Evolutionary conservation across 306 rosid species (phyloP).

Genomic region (Lathyrus tuberosus): DNA sequence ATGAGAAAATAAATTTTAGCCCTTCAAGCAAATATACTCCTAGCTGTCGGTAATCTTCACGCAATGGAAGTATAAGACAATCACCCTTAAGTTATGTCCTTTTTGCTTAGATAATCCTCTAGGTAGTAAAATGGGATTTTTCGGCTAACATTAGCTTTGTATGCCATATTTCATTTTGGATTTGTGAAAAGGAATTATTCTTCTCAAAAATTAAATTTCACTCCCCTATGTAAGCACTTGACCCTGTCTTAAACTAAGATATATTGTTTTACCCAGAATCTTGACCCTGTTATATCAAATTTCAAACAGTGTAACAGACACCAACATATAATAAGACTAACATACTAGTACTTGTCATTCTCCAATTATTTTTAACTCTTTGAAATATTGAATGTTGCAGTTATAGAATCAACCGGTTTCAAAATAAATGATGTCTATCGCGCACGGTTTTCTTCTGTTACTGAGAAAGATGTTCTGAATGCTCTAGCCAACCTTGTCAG

Average conservation of each 20-base stretch:
- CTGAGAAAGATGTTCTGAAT: slow-evolving; percentile 85
- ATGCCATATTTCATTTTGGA: slow-evolving; percentile 26
- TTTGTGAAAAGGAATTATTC: slow-evolving; percentile 11
- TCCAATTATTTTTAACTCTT: slow-evolving; percentile 20
- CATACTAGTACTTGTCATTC: not conserved
- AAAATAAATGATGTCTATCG: slow-evolving; percentile 64
- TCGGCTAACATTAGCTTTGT: slow-evolving; percentile 22
- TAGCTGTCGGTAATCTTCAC: slow-evolving; percentile 1
- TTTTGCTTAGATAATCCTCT: slow-evolving; percentile 27
- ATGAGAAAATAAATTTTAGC: too few species aligned
- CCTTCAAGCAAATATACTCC: too few species aligned
- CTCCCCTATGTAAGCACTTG: slow-evolving; percentile 14
- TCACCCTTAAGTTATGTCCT: not conserved
- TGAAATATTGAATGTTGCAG: slow-evolving; percentile 57
- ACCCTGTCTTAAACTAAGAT: slow-evolving; percentile 14
- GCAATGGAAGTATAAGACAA: slow-evolving; percentile 11
- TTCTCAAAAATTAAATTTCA: slow-evolving; percentile 22
- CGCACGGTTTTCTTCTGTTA: slow-evolving; percentile 91
- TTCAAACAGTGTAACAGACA: slow-evolving; percentile 4
- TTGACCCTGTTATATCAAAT: slow-evolving; percentile 23
- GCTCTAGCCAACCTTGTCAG: slow-evolving; percentile 87
- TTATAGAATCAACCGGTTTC: slow-evolving; percentile 80
- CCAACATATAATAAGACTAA: not conserved
- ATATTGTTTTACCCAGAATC: slow-evolving; percentile 22
- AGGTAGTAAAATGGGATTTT: slow-evolving; percentile 7